phyloP scores from a whole-genome alignment of 2,329 filamentous ascomycete genomes.

The Lomentospora prolificans region DNA sequence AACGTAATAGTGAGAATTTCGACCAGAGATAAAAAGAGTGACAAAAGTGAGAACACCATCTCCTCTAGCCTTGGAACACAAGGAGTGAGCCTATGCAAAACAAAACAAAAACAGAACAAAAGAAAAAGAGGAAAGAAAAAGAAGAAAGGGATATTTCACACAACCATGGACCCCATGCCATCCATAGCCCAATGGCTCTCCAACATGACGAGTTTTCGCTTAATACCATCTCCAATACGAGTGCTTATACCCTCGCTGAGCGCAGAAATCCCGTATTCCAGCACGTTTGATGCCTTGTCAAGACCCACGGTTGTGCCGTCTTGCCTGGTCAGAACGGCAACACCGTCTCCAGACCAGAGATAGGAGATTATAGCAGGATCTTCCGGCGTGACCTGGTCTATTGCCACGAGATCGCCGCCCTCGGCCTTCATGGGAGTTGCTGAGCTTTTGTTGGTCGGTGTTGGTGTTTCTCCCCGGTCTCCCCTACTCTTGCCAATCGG shows the following conservation, averaged over 20 bases:
- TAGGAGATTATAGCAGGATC: constrained; percentile 26
- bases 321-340: constrained; percentile 23
- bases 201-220: constrained; percentile 30
- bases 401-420: constrained; percentile 17
- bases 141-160: not conserved
- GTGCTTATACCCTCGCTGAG: constrained; percentile 30
- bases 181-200: constrained; percentile 28
- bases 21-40: too few relatives aligned
- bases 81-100: too few relatives aligned
- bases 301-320: constrained; percentile 25
- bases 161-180: constrained; percentile 9
- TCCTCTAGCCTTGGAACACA: too few relatives aligned
- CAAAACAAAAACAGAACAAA: not conserved
- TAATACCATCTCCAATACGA: constrained; percentile 34
- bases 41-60: too few relatives aligned
- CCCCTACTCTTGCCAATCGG: constrained; percentile 7
- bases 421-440: not conserved
- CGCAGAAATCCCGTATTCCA: constrained; percentile 29
- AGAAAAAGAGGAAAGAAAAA: not conserved
- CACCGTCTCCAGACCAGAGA: constrained; percentile 27
- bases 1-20: too few relatives aligned
- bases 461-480: constrained; percentile 9
- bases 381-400: constrained; percentile 31
- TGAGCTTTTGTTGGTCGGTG: not conserved
- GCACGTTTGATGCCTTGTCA: constrained; percentile 27